Base-by-base conservation (phyloP, 805 yeast species). In the Saccharomycopsis olivae region DNA sequence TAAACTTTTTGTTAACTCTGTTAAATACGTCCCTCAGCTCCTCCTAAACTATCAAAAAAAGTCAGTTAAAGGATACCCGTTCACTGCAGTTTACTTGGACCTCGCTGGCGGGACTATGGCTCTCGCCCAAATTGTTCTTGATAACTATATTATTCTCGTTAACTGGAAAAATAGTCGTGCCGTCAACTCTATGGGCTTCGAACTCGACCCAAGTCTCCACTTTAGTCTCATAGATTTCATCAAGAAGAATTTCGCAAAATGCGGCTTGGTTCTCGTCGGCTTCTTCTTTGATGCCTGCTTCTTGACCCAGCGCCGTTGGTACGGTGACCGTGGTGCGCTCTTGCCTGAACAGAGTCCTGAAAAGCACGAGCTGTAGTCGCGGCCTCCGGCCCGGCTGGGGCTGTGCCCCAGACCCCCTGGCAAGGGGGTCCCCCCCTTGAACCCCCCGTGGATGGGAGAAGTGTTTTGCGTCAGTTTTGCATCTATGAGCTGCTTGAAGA, bases 21-120 rank as follows among this genome's bases (percentile, higher is more conserved):
- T 46, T 45, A 46, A 46, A 25, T 43, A 25, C 29, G 32, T 46
- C 5, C 49, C 49, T 4, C 49, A 46, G 29, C 28, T 46, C n/a
- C 14, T 40, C 11, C 23, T 46, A 10, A 46, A 46, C 21, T 43
- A 40, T 24, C 33, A 43, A 29, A 46, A 46, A 17, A 46, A 46
- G 29, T 40, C 47, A 3, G 42, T 41, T 11, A 37, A 40, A 21
- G 49, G 49, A 8, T 46, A 43, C 19, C 47, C 45, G 4, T 43
- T 46, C 19, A 17, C 39, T 11, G 23, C 43, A 8, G 34, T 35
- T 4, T 46, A 43, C 25, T 35, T 43, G 5, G 49, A 46, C 27
- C 23, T 46, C 10, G 30, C 31, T 4, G 49, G 49, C 11, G 47
- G 47, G 3, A 29, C 38, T 4, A 31, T 33, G 17, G 40, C 47